Conservation (phyloP, 2,329 filamentous ascomycete genomes). For the Cephalotrichum gorgonifer region DNA sequence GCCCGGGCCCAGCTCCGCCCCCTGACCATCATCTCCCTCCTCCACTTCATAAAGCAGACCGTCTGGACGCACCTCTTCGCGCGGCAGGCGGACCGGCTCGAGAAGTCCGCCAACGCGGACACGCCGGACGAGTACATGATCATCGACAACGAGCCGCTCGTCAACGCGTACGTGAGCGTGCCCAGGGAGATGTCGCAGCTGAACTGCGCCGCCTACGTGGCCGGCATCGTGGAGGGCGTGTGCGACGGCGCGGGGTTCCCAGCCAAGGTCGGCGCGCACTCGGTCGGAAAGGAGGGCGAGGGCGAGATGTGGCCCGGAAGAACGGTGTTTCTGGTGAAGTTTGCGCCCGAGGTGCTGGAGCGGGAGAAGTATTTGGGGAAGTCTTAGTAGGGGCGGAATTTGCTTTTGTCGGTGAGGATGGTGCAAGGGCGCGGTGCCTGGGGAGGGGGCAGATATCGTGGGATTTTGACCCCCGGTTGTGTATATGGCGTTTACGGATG, state of each 20-base stretch:
- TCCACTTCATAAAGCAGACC: constrained; percentile 90
- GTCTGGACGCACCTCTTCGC: constrained; percentile 90
- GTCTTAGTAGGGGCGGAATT: constrained; percentile 13
- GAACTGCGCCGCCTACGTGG: constrained; percentile 92
- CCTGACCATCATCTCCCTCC: constrained; percentile 76
- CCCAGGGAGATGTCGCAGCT: constrained; percentile 93
- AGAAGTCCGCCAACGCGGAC: constrained; percentile 71
- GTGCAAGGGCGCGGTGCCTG: too few relatives aligned
- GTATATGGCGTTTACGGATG: constrained; percentile 13
- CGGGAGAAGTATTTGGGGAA: constrained; percentile 73
- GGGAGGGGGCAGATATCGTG: too few relatives aligned
- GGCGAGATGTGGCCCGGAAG: constrained; percentile 90
- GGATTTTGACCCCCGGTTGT: too few relatives aligned
- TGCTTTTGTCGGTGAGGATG: too few relatives aligned
- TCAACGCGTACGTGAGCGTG: constrained; percentile 88
- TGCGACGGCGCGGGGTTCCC: constrained; percentile 89
- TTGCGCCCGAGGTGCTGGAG: constrained; percentile 83
- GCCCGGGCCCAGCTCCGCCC: constrained; percentile 64
- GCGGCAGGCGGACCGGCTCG: constrained; percentile 82
- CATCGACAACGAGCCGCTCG: constrained; percentile 92
- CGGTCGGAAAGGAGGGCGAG: constrained; percentile 44
- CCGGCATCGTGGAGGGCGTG: constrained; percentile 88
- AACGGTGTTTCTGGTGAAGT: constrained; percentile 92
- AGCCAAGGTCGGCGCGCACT: constrained; percentile 83
- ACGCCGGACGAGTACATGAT: constrained; percentile 98